Base-by-base conservation (phyloP, 2,329 filamentous ascomycete genomes). In the Paracoccidioides brasiliensis region DNA sequence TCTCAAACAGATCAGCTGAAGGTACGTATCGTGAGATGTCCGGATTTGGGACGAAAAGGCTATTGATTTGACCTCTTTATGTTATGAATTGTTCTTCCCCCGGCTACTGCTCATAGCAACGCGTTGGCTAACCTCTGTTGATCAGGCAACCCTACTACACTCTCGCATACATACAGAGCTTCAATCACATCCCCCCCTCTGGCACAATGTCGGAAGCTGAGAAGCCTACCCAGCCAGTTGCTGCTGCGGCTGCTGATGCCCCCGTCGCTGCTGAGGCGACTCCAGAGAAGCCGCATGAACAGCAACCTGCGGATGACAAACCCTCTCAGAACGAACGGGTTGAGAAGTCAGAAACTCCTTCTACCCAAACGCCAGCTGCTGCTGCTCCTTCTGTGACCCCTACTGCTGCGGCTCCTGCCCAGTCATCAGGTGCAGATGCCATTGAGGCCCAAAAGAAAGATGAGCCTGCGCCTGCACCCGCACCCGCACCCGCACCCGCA, bases 401-500 rank as follows among this genome's bases (percentile, higher is more conserved):
- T 22, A 6, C 33, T 42, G 40, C 40, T 43, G 5, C 51, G 37
- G 10, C 51, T 37, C 6, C 30, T 6, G 32, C 51, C 62, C 45
- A 59, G 65, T 54, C 62, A 5, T 15, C 62, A 14, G 45, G 51
- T 33, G 55, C 53, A 46, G 33, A 56, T 32, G 56, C 40, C 28
- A 49, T 58, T 10, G 60, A 67, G 40, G 63, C 67, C 50, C 30
- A 45, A 40, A 55, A 55, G 35, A 51, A 51, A 14, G 22, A 42
- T 10, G 40, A 51, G 37, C 14, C 9, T 9, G 43, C 10, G 0
- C 8, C 22, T 22, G 22, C 22, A 22, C 22, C 22, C 22, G 2
- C 22, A 22, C 22, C 22, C 22, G 22, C 22, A 22, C 22, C 22
- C 22, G 2, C 22, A 22, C 22, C 22, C 22, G 22, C 22, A 22